Evolutionary conservation across 306 rosid species (phyloP), one percentile per base, ranked within the genome.

Genomic region (Dalbergia cultrata): DNA sequence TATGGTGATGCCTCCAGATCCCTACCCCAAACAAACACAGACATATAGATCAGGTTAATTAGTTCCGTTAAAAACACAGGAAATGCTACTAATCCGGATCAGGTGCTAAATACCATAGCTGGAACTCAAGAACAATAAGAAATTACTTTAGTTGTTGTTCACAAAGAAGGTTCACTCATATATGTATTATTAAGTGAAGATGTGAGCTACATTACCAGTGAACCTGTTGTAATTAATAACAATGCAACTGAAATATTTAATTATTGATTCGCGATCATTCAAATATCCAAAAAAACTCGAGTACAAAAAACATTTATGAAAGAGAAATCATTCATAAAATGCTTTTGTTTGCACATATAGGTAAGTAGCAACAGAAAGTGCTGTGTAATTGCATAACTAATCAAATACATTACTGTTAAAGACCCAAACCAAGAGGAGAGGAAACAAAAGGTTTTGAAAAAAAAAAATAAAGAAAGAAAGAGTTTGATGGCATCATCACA

Each of bases 1-100:
- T 76, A 95, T 84, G 70, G 98, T 95, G 79, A 90, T 81, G 1
- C 98, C 98, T 81, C 98, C 98, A 85, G 98, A 81, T 53, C 97
- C 98, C 97, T 92, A 80, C 22, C 31, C 31, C 31, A 34, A 47
- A 14, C 69, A 72, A 17, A 0, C 14, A 74, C 16, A 61, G 0
- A 52, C 1, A 37, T 5, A 35, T 35, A 0, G 7, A 5, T 4
- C 7, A 37, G 41, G 7, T 3, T 37, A 12, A 41, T 61, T 9
- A 72, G 5, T 74, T n/a, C 37, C 33, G 9, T 33, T 18, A 13
- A 31, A 39, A 67, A 17, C 47, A 78, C 37, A 16, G 31, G 7
- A 54, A 21, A 64, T 61, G 34, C 26, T 47, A 80, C 74, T 63
- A 21, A 14, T 62, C 61, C 47, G 34, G 34, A 62, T 62, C 57